Evolutionary conservation across 2,329 filamentous ascomycete species (phyloP).

Genomic region (Talaromyces rugulosus): DNA sequence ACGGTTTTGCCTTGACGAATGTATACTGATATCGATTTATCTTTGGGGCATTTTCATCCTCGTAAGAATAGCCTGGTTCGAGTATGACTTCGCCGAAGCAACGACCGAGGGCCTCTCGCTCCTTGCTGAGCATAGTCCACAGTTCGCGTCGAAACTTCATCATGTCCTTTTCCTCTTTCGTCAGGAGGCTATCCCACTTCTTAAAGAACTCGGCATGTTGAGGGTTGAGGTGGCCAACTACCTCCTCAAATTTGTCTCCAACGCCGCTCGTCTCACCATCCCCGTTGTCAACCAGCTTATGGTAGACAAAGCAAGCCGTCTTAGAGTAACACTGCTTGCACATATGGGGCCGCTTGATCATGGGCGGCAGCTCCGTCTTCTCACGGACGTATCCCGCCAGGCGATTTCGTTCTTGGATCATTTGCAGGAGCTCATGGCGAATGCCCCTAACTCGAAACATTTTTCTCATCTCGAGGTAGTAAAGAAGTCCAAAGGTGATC

Average conservation of each 20-base stretch:
- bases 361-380: constrained; percentile 74
- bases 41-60: constrained; percentile 67
- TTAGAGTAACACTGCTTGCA: constrained; percentile 90
- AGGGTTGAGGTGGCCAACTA: constrained; percentile 71
- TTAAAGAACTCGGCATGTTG: constrained; percentile 78
- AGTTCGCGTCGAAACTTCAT: constrained; percentile 83
- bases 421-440: constrained; percentile 83
- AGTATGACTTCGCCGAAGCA: constrained; percentile 89
- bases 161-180: constrained; percentile 88
- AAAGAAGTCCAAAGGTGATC: constrained; percentile 83
- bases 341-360: constrained; percentile 76
- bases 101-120: constrained; percentile 81
- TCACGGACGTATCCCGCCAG: constrained; percentile 81
- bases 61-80: constrained; percentile 67
- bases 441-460: constrained; percentile 81
- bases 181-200: constrained; percentile 90
- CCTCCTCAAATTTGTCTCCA: constrained; percentile 74
- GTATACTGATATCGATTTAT: constrained; percentile 91
- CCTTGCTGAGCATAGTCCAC: constrained; percentile 90
- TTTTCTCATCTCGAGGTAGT: constrained; percentile 89
- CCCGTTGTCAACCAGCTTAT: constrained; percentile 83
- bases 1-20: constrained; percentile 66
- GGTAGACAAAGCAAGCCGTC: constrained; percentile 85
- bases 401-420: constrained; percentile 94
- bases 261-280: constrained; percentile 76